Evolutionary conservation across 495 filamentous ascomycete species (phyloP), one percentile per base, ranked within the genome.

Genomic region (Beverwykella pulmonaria): DNA sequence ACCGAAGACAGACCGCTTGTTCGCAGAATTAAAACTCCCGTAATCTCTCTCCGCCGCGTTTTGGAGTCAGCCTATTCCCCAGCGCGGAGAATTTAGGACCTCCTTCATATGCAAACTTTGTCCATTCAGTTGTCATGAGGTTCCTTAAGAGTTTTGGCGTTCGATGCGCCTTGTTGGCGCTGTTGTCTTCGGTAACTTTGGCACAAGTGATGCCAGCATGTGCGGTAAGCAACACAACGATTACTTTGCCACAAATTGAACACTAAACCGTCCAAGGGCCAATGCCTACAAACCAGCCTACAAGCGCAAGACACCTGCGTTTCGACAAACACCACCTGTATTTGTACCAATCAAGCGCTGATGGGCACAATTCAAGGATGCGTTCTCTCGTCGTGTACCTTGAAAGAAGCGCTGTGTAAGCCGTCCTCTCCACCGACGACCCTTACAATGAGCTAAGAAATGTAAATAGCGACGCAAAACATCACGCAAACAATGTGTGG

Each of bases 381-480:
- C 41, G 62, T 65, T 20, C 17, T 46, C 17, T 23, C 17, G 34
- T 30, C 36, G 8, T 65, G 62, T 52, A 65, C 62, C 7, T 27
- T 65, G n/a, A 65, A 41, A 27, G 39, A 65, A 59, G 53, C 62
- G 8, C 36, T 65, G 41, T 32, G 62, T 65, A 50, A 30, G 22
- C 39, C 41, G 25, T 12, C 9, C 29, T 12, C 34, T 44, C 53
- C 25, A 58, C 36, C 20, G 8, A 26, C 17, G 34, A 1, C 46
- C 22, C 17, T n/a, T 9, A n/a, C 39, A 44, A n/a, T 14, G 39
- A 44, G 8, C 39, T 44, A 44, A 44, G 17, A n/a, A 30, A 32
- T 5, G 1, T 15, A 1, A 17, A 52, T 34, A 67, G 63, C 48
- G 17, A 32, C 63, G 19, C 32, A 39, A 36, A 69, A 69, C 48